Evolutionary conservation across 495 filamentous ascomycete species (phyloP).

Genomic region (Hypoxylon crocopeplum): DNA sequence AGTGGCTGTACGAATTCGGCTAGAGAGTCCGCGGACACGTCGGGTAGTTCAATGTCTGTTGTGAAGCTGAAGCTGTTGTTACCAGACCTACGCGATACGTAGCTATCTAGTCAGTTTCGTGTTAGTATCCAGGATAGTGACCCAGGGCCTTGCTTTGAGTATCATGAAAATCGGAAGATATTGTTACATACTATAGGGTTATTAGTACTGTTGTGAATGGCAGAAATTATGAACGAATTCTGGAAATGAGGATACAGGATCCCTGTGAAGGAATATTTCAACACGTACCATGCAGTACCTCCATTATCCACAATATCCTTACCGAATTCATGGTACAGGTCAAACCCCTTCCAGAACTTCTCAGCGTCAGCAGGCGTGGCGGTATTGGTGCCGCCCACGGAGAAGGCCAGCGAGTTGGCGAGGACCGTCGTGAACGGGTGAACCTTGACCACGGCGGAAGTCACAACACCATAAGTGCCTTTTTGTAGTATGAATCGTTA

Average conservation of each 20-base stretch:
- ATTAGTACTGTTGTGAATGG: conserved; percentile 9
- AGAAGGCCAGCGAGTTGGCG: conserved; percentile 34
- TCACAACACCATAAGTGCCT: conserved; percentile 61
- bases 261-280: background rate
- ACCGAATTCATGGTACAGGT: conserved; percentile 39
- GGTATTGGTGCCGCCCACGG: conserved; percentile 46
- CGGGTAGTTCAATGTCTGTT: conserved; percentile 40
- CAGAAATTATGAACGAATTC: background rate
- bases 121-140: background rate
- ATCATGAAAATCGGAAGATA: background rate
- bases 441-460: conserved; percentile 51
- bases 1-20: conserved; percentile 54
- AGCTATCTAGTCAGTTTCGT: conserved; percentile 22
- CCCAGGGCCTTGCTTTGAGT: too few relatives aligned
- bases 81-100: conserved; percentile 25
- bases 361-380: conserved; percentile 31
- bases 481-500: conserved; percentile 13
- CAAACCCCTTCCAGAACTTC: conserved; percentile 38
- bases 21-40: conserved; percentile 37
- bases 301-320: conserved; percentile 35
- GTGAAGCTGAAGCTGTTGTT: conserved; percentile 37
- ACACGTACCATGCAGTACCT: conserved; percentile 38
- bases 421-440: conserved; percentile 38
- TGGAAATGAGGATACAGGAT: background rate
- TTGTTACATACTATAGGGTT: conserved; percentile 15